These are phyloP conservation scores for Leccinum longicurvipes DNA, from an alignment of 768 basidiomycete genomes.

Conservation along the genomic window DNA sequence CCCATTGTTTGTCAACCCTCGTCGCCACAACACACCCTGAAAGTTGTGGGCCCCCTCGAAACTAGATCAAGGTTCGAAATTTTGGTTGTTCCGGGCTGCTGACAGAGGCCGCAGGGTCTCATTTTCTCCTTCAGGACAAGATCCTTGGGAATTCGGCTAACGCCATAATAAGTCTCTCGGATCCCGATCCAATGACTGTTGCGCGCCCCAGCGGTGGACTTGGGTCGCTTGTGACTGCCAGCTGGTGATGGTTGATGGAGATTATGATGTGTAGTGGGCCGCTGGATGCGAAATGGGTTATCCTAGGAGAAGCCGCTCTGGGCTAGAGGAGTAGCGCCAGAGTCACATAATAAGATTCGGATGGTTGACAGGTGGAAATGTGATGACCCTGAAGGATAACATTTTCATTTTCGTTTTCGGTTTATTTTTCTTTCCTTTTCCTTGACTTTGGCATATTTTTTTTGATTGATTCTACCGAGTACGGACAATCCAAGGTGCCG, in stretches of 20 bases:
- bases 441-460: background rate
- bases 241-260: background rate
- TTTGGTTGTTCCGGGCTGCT: background rate
- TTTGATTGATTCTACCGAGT: slow-evolving; percentile 2
- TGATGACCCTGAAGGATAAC: background rate
- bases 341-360: background rate
- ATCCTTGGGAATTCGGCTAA: background rate
- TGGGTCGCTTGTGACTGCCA: background rate
- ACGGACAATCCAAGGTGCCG: slow-evolving; percentile 11
- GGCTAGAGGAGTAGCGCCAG: background rate
- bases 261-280: slow-evolving; percentile 1
- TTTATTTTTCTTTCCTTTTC: background rate
- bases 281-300: slow-evolving; percentile 23
- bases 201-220: background rate
- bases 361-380: slow-evolving; percentile 4
- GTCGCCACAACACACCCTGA: background rate
- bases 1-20: slow-evolving; percentile 6
- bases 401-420: background rate
- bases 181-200: background rate
- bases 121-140: background rate
- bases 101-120: background rate
- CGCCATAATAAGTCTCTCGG: too few relatives aligned
- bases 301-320: background rate
- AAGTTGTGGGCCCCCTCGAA: slow-evolving; percentile 2
- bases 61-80: slow-evolving; percentile 2